phyloP scores from a whole-genome alignment of 441 rosid species.

The Syzygium syzygioides region DNA sequence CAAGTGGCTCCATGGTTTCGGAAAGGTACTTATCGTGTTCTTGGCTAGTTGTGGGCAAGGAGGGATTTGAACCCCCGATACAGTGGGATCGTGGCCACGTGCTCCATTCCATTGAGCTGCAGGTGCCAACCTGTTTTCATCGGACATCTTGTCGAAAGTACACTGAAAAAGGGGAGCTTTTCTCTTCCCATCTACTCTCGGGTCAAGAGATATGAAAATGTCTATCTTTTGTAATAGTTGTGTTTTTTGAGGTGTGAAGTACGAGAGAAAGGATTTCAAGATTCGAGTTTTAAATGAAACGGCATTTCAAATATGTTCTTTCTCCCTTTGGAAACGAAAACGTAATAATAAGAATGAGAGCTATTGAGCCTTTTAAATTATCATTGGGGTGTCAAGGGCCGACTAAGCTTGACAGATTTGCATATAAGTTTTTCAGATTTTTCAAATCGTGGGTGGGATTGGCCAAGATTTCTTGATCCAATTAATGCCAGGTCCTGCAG shows the following conservation, averaged over 20 bases:
- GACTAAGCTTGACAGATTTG: not conserved
- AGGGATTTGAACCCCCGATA: not conserved
- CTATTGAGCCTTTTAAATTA: not conserved
- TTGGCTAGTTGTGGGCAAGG: not conserved
- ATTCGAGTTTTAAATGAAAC: not conserved
- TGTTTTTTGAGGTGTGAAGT: not conserved
- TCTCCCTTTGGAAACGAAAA: not conserved
- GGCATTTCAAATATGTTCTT: fast-evolving
- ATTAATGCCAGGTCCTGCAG: fast-evolving
- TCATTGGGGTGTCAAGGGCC: not conserved
- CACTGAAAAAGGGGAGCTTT: not conserved
- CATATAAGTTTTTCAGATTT: fast-evolving
- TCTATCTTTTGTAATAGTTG: not conserved
- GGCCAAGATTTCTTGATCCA: not conserved
- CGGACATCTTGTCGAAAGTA: not conserved
- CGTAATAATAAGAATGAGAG: not conserved
- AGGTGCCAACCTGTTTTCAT: not conserved
- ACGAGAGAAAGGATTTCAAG: not conserved
- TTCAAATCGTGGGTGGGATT: not conserved
- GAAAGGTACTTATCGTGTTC: not conserved
- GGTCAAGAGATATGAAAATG: not conserved
- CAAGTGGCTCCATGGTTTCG: not conserved
- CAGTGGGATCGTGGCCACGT: not conserved
- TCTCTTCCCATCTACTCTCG: not conserved
- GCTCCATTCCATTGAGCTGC: not conserved